Evolutionary conservation across 1,284 basidiomycete genomes (phyloP).

Genomic region (Sporisorium iseilematis-ciliati): DNA sequence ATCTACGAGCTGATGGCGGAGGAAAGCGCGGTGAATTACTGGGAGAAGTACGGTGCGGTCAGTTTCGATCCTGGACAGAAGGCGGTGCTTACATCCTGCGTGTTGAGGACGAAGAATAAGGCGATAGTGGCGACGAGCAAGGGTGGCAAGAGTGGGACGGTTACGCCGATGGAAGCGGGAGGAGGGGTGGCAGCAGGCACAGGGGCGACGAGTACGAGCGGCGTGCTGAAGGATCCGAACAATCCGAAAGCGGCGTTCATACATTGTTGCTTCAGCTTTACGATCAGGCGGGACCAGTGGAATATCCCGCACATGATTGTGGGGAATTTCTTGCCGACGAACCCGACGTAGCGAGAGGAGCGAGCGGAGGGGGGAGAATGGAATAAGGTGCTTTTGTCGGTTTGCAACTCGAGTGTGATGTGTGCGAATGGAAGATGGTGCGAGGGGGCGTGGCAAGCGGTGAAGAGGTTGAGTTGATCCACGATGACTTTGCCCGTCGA

Average conservation of each 20-base stretch:
- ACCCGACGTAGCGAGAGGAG: constrained; percentile 17
- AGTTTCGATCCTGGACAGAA: constrained; percentile 83
- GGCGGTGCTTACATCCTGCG: constrained; percentile 92
- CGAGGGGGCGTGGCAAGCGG: too few species aligned
- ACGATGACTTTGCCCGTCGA: too few species aligned
- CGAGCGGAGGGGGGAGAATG: neutral
- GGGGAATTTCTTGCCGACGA: constrained; percentile 47
- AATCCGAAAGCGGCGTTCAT: constrained; percentile 76
- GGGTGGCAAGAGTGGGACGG: constrained; percentile 2
- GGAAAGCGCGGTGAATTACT: constrained; percentile 95
- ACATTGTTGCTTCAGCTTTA: constrained; percentile 95
- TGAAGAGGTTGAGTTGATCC: too few species aligned
- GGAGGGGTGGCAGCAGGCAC: constrained; percentile 19
- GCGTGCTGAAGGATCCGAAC: constrained; percentile 41
- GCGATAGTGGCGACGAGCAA: constrained; percentile 24
- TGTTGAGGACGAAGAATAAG: constrained; percentile 73
- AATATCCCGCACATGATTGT: constrained; percentile 58
- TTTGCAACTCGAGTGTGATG: too few species aligned
- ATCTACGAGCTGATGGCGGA: constrained; percentile 85
- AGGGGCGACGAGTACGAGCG: constrained; percentile 30
- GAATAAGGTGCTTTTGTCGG: too few species aligned
- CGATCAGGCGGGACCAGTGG: constrained; percentile 82
- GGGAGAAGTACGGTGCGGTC: constrained; percentile 75
- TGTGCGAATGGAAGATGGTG: neutral
- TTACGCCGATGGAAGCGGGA: constrained; percentile 10